Conservation (phyloP, 2,329 filamentous ascomycete genomes). For the Penicillium aurantiogriseum region DNA sequence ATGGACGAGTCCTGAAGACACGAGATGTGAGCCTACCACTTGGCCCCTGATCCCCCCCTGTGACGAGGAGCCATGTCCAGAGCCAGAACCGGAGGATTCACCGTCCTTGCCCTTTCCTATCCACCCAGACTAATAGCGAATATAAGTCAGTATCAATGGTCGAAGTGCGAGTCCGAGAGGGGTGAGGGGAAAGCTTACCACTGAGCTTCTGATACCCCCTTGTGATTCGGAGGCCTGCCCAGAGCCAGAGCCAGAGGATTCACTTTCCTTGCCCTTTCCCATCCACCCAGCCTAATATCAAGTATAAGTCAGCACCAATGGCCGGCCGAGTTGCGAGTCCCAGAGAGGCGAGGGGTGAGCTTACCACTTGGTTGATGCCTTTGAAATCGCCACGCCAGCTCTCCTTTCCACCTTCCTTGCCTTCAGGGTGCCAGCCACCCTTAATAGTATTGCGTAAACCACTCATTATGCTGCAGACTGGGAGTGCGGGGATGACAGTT, state of each 20-base stretch:
- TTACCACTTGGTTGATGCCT: constrained; percentile 57
- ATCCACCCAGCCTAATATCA: constrained; percentile 55
- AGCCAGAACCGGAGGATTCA: constrained; percentile 23
- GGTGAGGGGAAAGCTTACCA: constrained; percentile 41
- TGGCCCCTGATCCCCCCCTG: constrained; percentile 29
- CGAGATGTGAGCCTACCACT: constrained; percentile 45
- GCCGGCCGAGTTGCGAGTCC: constrained; percentile 2
- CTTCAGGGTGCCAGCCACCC: constrained; percentile 55
- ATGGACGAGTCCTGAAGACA: constrained; percentile 9
- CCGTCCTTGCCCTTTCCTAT: constrained; percentile 55
- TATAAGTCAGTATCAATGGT: constrained; percentile 17
- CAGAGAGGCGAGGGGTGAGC: constrained; percentile 16
- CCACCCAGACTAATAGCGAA: constrained; percentile 52
- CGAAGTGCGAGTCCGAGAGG: constrained; percentile 2
- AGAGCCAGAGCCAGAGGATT: constrained; percentile 29
- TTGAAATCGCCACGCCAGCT: constrained; percentile 57
- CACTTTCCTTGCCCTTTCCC: constrained; percentile 52
- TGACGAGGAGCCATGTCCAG: neutral
- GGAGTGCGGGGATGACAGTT: constrained; percentile 2
- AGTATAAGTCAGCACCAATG: constrained; percentile 15
- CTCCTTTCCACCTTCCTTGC: constrained; percentile 53
- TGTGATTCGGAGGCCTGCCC: neutral
- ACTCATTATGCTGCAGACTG: constrained; percentile 39
- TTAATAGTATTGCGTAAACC: constrained; percentile 50
- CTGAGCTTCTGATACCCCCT: constrained; percentile 25